Conservation (phyloP, 2,329 filamentous ascomycete genomes). For the Escovopsis sp. region DNA sequence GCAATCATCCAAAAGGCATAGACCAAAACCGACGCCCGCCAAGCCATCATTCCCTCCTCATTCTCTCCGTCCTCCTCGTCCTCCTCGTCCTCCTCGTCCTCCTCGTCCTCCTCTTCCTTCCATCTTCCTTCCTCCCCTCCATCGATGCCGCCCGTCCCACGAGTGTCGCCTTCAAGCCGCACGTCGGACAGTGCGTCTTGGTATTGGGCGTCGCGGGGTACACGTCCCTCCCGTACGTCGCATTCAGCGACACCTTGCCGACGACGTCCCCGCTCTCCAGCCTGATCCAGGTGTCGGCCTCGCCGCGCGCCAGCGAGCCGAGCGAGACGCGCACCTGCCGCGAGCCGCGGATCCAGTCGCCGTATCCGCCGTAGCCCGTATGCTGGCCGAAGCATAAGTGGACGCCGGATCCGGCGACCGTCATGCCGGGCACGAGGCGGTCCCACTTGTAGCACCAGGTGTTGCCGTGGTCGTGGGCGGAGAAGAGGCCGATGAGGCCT, state of each 20-base stretch:
- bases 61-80: no score
- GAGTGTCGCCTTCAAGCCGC: constrained; percentile 7
- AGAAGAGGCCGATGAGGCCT: constrained; percentile 43
- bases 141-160: no score
- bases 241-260: constrained; percentile 38
- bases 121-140: no score
- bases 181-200: constrained; percentile 15
- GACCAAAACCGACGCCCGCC: no score
- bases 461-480: constrained; percentile 51
- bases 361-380: constrained; percentile 56
- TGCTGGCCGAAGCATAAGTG: constrained; percentile 47
- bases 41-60: no score
- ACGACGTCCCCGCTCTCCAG: constrained; percentile 39
- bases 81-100: no score
- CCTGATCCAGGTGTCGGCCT: constrained; percentile 44
- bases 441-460: constrained; percentile 42
- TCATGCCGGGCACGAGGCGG: constrained; percentile 18
- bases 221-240: constrained; percentile 39
- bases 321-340: constrained; percentile 37
- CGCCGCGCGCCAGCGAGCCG: constrained; percentile 19
- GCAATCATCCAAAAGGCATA: no score
- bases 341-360: constrained; percentile 44
- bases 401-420: constrained; percentile 25
- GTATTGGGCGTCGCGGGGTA: constrained; percentile 31
- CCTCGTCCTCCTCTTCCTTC: no score